Evolutionary conservation across 1,284 basidiomycete species (phyloP).

Genomic region (Naganishia liquefaciens): DNA sequence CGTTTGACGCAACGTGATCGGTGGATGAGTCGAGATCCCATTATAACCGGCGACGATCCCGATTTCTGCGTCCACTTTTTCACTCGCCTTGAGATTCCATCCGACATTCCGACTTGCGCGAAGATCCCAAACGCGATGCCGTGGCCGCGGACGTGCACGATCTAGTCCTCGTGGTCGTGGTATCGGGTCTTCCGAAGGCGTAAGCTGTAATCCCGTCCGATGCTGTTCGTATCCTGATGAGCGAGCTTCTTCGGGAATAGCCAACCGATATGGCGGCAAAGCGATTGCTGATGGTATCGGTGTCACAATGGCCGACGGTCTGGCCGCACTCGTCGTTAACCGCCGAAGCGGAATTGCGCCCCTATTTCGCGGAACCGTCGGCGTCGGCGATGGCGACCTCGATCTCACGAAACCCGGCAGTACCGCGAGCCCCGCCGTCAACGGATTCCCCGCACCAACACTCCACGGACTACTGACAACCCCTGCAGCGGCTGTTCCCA

Average conservation of each 20-base stretch:
- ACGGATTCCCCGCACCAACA: neutral
- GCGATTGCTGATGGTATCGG: neutral
- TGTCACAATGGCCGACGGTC: neutral
- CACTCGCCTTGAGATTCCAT: neutral
- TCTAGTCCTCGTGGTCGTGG: neutral
- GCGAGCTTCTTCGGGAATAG: neutral
- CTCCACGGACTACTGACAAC: neutral
- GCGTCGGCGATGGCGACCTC: slow-evolving; percentile 5
- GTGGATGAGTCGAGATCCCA: too few relatives aligned
- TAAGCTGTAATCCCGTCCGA: slow-evolving; percentile 3
- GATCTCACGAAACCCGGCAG: neutral
- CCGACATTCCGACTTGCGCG: neutral
- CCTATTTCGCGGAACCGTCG: neutral
- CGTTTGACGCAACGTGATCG: neutral
- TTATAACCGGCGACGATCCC: neutral
- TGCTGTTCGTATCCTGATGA: slow-evolving; percentile 18
- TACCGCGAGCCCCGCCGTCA: neutral
- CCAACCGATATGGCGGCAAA: neutral
- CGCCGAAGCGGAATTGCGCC: slow-evolving; percentile 1
- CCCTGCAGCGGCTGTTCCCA: neutral
- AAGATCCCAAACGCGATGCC: slow-evolving; percentile 17
- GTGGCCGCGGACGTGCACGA: neutral
- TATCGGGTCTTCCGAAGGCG: neutral
- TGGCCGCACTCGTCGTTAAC: neutral
- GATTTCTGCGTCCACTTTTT: neutral